phyloP scores from a whole-genome alignment of 2,329 filamentous ascomycete species.

The Didymella lethalis region DNA sequence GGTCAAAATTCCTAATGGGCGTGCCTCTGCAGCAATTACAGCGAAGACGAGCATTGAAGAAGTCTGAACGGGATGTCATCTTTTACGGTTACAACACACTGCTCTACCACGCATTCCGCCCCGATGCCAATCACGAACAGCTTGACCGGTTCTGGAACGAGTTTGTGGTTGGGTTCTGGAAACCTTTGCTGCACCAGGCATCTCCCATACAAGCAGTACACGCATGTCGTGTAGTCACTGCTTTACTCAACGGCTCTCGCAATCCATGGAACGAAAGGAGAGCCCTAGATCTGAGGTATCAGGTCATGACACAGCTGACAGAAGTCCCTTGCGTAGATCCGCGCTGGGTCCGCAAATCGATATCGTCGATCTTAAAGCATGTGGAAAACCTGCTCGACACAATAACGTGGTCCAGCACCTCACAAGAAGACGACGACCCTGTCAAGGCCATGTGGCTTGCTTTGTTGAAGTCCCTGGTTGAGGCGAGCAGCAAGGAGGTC shows the following conservation, averaged over 20 bases:
- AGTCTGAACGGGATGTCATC: slow-evolving; percentile 66
- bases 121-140: slow-evolving; percentile 69
- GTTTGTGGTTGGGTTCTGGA: slow-evolving; percentile 71
- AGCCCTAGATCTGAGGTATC: slow-evolving; percentile 64
- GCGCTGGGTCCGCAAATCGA: slow-evolving; percentile 83
- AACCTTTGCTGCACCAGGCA: slow-evolving; percentile 32
- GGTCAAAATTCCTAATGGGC: slow-evolving; percentile 42
- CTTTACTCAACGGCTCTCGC: slow-evolving; percentile 68
- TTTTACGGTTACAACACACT: slow-evolving; percentile 75
- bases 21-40: slow-evolving; percentile 41
- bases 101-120: slow-evolving; percentile 64
- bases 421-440: slow-evolving; percentile 51
- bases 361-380: slow-evolving; percentile 69
- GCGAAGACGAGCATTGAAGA: slow-evolving; percentile 67
- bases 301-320: slow-evolving; percentile 61
- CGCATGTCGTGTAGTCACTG: slow-evolving; percentile 72
- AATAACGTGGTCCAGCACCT: slow-evolving; percentile 55
- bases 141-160: slow-evolving; percentile 81
- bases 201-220: slow-evolving; percentile 35
- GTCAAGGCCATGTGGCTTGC: slow-evolving; percentile 69
- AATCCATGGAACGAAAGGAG: slow-evolving; percentile 79
- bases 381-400: slow-evolving; percentile 63
- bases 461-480: slow-evolving; percentile 68
- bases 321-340: slow-evolving; percentile 85
- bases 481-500: slow-evolving; percentile 83